Evolutionary conservation across 768 basidiomycete species (phyloP).

Genomic region (Hortiboletus campestris): DNA sequence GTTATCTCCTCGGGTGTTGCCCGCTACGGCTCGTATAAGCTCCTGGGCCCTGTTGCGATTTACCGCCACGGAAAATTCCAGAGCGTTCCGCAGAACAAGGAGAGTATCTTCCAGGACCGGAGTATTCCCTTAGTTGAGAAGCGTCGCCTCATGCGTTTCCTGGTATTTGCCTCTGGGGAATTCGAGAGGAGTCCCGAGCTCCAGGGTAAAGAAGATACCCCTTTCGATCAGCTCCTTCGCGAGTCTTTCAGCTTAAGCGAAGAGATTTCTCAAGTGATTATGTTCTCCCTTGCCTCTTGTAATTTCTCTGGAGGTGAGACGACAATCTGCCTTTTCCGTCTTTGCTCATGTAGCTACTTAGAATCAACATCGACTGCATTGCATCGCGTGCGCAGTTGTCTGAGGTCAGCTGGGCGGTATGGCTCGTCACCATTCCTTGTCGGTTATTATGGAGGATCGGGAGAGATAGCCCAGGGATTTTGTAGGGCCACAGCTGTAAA

Average conservation of each 20-base stretch:
- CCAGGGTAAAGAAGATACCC: conserved; percentile 48
- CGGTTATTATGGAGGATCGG: conserved; percentile 92
- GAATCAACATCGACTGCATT: conserved; percentile 69
- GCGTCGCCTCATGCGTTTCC: conserved; percentile 86
- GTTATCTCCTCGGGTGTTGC: conserved; percentile 82
- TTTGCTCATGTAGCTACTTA: conserved; percentile 28
- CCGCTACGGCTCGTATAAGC: conserved; percentile 86
- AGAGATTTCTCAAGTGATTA: conserved; percentile 57
- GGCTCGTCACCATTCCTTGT: conserved; percentile 87
- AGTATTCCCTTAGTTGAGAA: conserved; percentile 79
- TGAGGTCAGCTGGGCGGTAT: conserved; percentile 81
- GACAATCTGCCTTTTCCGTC: not conserved
- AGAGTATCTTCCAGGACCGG: conserved; percentile 87
- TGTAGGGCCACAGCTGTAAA: conserved; percentile 83
- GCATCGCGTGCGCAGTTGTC: conserved; percentile 65
- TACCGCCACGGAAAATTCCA: conserved; percentile 50
- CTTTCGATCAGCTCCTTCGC: conserved; percentile 65
- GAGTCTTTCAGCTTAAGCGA: conserved; percentile 61
- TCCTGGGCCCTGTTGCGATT: conserved; percentile 69
- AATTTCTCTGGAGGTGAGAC: conserved; percentile 51
- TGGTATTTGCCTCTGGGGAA: conserved; percentile 76
- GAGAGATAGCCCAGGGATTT: conserved; percentile 92
- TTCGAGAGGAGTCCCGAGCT: conserved; percentile 66
- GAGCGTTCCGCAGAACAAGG: conserved; percentile 85
- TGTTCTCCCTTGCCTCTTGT: conserved; percentile 78